These are phyloP conservation scores for Leccinellum rugosiceps DNA, from an alignment of 768 basidiomycete genomes.

Conservation along the genomic window DNA sequence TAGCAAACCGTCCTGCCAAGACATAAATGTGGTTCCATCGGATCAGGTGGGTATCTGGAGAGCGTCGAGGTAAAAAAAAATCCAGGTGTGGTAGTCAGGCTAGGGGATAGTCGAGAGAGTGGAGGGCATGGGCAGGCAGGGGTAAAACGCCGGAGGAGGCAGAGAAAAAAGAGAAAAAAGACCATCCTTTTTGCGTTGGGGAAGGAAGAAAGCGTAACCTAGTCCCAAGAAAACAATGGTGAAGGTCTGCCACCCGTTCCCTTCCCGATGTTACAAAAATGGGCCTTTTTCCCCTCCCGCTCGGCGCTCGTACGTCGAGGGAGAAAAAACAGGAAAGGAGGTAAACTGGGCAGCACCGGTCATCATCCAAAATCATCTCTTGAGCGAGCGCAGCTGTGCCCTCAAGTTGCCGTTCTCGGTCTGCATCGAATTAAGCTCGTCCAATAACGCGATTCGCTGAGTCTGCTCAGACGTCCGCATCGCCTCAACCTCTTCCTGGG, in stretches of 20 bases:
- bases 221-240: not conserved
- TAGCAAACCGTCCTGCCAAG: slow-evolving; percentile 1
- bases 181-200: not conserved
- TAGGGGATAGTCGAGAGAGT: not conserved
- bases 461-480: slow-evolving; percentile 71
- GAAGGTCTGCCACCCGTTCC: not conserved
- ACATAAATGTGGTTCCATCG: not conserved
- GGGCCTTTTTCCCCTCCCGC: not conserved
- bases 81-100: not conserved
- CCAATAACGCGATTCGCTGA: slow-evolving; percentile 80
- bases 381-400: slow-evolving; percentile 64
- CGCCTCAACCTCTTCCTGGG: slow-evolving; percentile 64
- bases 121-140: not conserved
- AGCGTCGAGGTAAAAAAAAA: not conserved
- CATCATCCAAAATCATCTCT: slow-evolving; percentile 21
- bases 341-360: not conserved
- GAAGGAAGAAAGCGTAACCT: not conserved
- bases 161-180: too few species aligned
- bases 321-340: not conserved
- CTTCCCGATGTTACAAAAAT: not conserved
- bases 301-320: not conserved
- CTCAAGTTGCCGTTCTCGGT: slow-evolving; percentile 71
- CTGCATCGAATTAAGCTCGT: slow-evolving; percentile 83
- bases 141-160: not conserved
- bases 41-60: slow-evolving; percentile 10